Percentiles rank a stretch among this genome's conserved stretches.
Evolutionary conservation across 2,329 filamentous ascomycete species (phyloP).

Genomic region (Colletotrichum coccodes): DNA sequence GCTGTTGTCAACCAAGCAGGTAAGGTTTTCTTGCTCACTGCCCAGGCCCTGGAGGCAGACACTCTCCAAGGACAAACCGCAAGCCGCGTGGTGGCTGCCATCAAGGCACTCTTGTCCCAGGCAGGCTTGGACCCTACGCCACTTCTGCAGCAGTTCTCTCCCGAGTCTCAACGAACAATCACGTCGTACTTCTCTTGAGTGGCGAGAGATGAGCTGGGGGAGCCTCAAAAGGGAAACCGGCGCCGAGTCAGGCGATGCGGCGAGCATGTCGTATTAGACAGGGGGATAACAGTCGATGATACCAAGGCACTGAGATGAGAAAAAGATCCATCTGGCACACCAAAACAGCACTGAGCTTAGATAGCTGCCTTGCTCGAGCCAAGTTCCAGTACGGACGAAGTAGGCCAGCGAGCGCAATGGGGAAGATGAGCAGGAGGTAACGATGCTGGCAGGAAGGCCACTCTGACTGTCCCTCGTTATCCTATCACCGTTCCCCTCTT

Average conservation of each 20-base stretch:
- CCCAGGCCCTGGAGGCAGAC: slow-evolving; percentile 89
- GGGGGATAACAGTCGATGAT: slow-evolving; percentile 24
- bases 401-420: neutral
- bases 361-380: slow-evolving; percentile 10
- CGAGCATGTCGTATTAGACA: slow-evolving; percentile 1
- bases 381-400: neutral
- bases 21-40: slow-evolving; percentile 86
- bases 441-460: neutral
- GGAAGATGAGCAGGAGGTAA: neutral
- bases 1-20: slow-evolving; percentile 80
- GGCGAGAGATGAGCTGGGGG: neutral
- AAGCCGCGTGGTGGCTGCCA: slow-evolving; percentile 78
- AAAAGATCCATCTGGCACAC: neutral
- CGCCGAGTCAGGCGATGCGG: neutral
- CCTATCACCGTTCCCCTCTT: neutral
- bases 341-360: slow-evolving; percentile 3
- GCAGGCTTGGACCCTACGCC: slow-evolving; percentile 81
- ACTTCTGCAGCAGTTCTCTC: slow-evolving; percentile 78
- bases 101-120: slow-evolving; percentile 79
- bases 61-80: slow-evolving; percentile 88
- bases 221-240: neutral
- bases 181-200: slow-evolving; percentile 79
- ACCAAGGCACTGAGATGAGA: slow-evolving; percentile 19
- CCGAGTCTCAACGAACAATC: slow-evolving; percentile 84
- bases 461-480: neutral